Percentiles rank a stretch among this genome's conserved stretches.
Evolutionary conservation across 495 filamentous ascomycete species (phyloP).

Genomic region (Penicillium egyptiacum): DNA sequence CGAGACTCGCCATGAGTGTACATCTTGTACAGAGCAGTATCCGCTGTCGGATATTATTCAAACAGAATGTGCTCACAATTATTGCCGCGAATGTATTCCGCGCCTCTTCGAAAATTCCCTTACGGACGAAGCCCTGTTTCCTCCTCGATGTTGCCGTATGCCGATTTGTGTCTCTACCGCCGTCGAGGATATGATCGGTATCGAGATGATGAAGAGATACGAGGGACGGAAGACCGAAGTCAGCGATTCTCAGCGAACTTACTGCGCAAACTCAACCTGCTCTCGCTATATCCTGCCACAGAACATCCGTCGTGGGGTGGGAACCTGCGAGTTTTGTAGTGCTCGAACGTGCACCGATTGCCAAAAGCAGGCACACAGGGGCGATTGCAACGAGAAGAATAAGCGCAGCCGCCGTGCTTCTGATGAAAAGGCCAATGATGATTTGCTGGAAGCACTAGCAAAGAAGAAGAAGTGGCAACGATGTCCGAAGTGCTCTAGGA

Average conservation of each 20-base stretch:
- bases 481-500: background rate
- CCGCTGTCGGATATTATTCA: constrained; percentile 3
- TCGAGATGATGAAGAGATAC: constrained; percentile 14
- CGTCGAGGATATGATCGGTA: background rate
- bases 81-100: constrained; percentile 37
- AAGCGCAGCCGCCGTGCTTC: background rate
- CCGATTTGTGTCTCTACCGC: constrained; percentile 18
- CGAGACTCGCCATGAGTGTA: constrained; percentile 7
- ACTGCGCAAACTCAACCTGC: constrained; percentile 34
- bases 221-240: constrained; percentile 26
- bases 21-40: constrained; percentile 11
- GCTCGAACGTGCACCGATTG: constrained; percentile 4
- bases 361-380: background rate
- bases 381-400: background rate
- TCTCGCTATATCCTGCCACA: constrained; percentile 28
- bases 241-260: constrained; percentile 26
- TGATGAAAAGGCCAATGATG: background rate
- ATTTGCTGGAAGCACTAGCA: background rate
- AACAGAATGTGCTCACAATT: constrained; percentile 34
- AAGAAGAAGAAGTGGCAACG: constrained; percentile 1
- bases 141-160: constrained; percentile 40
- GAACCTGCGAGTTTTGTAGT: background rate
- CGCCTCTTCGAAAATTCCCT: constrained; percentile 32
- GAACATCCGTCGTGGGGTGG: background rate
- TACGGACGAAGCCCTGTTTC: constrained; percentile 37